Evolutionary conservation across 2,329 filamentous ascomycete genomes (phyloP), one percentile per base, ranked within the genome.

Genomic region (Chaetomiaceae sp.): DNA sequence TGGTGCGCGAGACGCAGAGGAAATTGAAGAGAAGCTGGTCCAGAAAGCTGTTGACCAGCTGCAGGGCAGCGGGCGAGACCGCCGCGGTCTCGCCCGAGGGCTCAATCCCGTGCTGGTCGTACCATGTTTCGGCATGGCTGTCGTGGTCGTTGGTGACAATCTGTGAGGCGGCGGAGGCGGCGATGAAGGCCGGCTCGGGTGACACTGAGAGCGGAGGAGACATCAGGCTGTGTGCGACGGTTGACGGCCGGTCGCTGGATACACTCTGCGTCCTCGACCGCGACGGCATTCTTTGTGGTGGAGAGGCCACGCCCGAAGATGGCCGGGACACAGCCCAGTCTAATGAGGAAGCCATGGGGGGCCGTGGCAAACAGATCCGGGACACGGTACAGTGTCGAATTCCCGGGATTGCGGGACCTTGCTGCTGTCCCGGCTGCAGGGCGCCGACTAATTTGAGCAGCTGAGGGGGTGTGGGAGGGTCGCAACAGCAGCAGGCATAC

Each of bases 21-120:
- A 97, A 87, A 63, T 89, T 92, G 73, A 91, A 96, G 5, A 99
- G 78, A 4, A 97, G 76, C 65, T 96, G 89, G 67, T 99, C 93
- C 55, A 99, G 80, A 65, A 99, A 99, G 62, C 80, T 83, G 70
- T 99, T 99, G 64, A 96, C 80, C 9, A 95, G 78, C 37, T 78
- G 76, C 33, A 97, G 73, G 0, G 93, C 88, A 23, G 79, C 77
- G 2, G 78, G 74, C 1, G 89, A 85, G 51, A 96, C 87, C 43
- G 86, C 66, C 16, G 87, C 87, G 16, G 85, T 82, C 59, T 87
- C 85, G 51, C 78, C 77, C 4, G 80, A 79, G 1, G 81, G 77
- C 58, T 84, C 79, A 49, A 85, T 76, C 44, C 81, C 81, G 58
- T 86, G 78, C 55, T 86, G 79, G 62, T 87, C 82, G 62, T 83